These are phyloP conservation scores for Wickerhamiella infanticola DNA, from an alignment of 1,139 yeast species.

Conservation along the genomic window DNA sequence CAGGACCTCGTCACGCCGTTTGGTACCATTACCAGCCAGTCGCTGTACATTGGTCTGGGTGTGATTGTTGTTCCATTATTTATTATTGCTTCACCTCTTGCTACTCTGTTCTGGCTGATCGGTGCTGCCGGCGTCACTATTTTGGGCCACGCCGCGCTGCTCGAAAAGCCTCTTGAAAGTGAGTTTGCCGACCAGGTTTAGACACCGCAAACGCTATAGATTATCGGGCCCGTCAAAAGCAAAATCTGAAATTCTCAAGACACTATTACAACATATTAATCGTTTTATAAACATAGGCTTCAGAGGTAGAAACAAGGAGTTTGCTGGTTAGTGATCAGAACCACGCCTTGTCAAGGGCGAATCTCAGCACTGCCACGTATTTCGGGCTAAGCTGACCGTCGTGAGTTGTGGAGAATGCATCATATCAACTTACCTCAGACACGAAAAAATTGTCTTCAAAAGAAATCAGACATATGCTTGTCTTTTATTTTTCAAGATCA, in stretches of 20 bases:
- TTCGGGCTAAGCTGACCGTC: slow-evolving; percentile 98
- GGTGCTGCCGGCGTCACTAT: slow-evolving; percentile 87
- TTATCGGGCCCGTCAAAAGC: too few species aligned
- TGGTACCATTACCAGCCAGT: slow-evolving; percentile 44
- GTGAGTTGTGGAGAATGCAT: slow-evolving; percentile 92
- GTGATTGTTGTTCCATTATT: slow-evolving; percentile 65
- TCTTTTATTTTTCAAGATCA: slow-evolving; percentile 33
- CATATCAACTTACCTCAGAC: slow-evolving; percentile 29
- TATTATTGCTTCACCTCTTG: slow-evolving; percentile 81
- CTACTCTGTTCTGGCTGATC: slow-evolving; percentile 90
- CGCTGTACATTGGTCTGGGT: slow-evolving; percentile 75
- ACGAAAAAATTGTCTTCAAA: slow-evolving; percentile 36
- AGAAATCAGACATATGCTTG: slow-evolving; percentile 98
- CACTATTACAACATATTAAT: not conserved
- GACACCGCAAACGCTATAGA: not conserved
- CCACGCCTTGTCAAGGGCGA: slow-evolving; percentile 99
- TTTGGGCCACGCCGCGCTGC: slow-evolving; percentile 77
- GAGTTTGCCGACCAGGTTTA: slow-evolving; percentile 74
- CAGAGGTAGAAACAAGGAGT: not conserved
- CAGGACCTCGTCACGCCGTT: slow-evolving; percentile 51
- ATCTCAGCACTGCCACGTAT: slow-evolving; percentile 80
- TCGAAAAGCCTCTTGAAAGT: slow-evolving; percentile 97
- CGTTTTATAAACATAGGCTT: not conserved
- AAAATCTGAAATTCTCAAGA: too few species aligned
- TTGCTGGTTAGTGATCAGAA: slow-evolving; percentile 34